These are phyloP conservation scores for Coffea humblotiana DNA, from an alignment of 305 asterid genomes.

Conservation along the genomic window DNA sequence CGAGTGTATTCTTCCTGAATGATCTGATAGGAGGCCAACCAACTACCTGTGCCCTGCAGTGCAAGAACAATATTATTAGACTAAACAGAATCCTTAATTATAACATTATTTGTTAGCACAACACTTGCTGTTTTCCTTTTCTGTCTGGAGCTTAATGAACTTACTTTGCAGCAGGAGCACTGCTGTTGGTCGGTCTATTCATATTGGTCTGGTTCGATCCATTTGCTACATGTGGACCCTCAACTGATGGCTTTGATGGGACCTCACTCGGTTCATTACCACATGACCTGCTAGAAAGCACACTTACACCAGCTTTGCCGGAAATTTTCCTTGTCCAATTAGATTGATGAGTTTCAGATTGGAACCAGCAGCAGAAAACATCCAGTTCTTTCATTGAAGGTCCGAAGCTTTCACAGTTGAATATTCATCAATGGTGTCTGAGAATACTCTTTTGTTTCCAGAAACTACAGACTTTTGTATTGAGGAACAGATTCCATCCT, in stretches of 20 bases:
- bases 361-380: conserved; percentile 42
- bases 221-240: conserved; percentile 20
- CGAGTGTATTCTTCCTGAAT: conserved; percentile 67
- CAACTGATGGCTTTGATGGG: conserved; percentile 39
- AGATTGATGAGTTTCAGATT: conserved; percentile 41
- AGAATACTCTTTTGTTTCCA: conserved; percentile 82
- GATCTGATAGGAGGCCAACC: conserved; percentile 94
- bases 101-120: background rate
- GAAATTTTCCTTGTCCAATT: conserved; percentile 36
- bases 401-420: conserved; percentile 36
- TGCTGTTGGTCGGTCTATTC: conserved; percentile 39
- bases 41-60: conserved; percentile 76
- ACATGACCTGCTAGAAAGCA: conserved; percentile 42
- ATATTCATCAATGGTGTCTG: conserved; percentile 58
- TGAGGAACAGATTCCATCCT: conserved; percentile 55
- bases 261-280: conserved; percentile 44
- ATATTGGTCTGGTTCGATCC: conserved; percentile 34
- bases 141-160: conserved; percentile 20
- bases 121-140: background rate
- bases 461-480: conserved; percentile 51
- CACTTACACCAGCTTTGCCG: conserved; percentile 35
- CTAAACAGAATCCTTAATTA: background rate
- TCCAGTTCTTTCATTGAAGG: conserved; percentile 60
- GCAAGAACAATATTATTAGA: background rate
- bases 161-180: conserved; percentile 83